Evolutionary conservation across 129 eudicot species (phyloP), one percentile per base, ranked within the genome.

Genomic region (Flaveria trinervia): DNA sequence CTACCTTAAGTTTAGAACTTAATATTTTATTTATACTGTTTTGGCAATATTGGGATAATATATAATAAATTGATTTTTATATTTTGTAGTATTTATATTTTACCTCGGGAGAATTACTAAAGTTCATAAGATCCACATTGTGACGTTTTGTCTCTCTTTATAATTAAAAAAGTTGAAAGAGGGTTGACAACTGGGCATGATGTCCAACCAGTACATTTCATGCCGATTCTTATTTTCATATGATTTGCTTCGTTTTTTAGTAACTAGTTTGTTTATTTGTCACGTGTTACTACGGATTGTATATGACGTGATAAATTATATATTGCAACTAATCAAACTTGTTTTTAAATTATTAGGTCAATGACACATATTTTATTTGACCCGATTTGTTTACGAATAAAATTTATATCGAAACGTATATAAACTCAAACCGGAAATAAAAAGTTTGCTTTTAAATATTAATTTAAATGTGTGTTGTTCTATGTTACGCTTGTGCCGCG

Each of bases 1-100:
- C 73, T 39, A 66, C 69, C 62, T 30, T 71, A 67, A 71, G 2
- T 36, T 62, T 62, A 15, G 57, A 62, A 71, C 51, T 71, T 23
- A 48, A 13, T 72, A 7, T 50, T 36, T 5, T 52, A 50, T 64
- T 72, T 22, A 68, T 68, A 68, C 46, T 3, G 26, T 67, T 71
- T 50, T 71, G 67, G 68, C 67, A 36, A 36, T 71, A 72, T 79
- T 79, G 18, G 72, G 18, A 44, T 14, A 49, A 46, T 17, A 14
- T 48, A 48, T 13, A 9, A 68, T 66, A 68, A 66, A 51, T 1
- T 45, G 49, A 25, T 8, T 56, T 26, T 49, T 49, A 23, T 20
- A 20, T 5, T 10, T 45, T 12, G 33, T 9, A 20, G 55, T 14
- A 7, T 73, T 3, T 36, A 4, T 30, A 55, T 33, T 33, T 7